These are phyloP conservation scores for Fusarium begoniae DNA, from an alignment of 2,329 filamentous ascomycete species.

Conservation along the genomic window DNA sequence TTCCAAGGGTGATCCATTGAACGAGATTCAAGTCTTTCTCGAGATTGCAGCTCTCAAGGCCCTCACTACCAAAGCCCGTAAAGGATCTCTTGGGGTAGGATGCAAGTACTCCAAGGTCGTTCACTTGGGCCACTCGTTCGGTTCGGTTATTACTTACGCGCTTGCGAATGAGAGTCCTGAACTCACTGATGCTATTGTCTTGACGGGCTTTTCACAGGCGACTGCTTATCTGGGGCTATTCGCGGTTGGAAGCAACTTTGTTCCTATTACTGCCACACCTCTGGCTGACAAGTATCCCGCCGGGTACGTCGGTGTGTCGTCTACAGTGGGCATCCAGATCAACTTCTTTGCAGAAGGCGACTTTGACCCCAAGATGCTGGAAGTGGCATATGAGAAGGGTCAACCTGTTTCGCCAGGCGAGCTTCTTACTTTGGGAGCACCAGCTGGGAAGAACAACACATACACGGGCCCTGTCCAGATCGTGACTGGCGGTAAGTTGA, in stretches of 20 bases:
- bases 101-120: slow-evolving; percentile 55
- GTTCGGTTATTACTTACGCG: slow-evolving; percentile 65
- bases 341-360: slow-evolving; percentile 61
- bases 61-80: slow-evolving; percentile 61
- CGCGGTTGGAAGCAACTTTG: slow-evolving; percentile 57
- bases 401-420: slow-evolving; percentile 68
- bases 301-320: slow-evolving; percentile 63
- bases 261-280: slow-evolving; percentile 50
- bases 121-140: slow-evolving; percentile 73
- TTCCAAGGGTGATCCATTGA: slow-evolving; percentile 65
- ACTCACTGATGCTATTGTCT: slow-evolving; percentile 65
- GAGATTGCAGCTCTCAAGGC: slow-evolving; percentile 66
- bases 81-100: slow-evolving; percentile 55
- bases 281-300: slow-evolving; percentile 49
- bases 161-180: slow-evolving; percentile 62
- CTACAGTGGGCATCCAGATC: slow-evolving; percentile 59
- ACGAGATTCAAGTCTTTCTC: slow-evolving; percentile 66
- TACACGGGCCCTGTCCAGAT: slow-evolving; percentile 66
- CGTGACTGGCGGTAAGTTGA: slow-evolving; percentile 61
- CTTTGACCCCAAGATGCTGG: slow-evolving; percentile 64
- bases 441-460: slow-evolving; percentile 45
- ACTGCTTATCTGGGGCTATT: slow-evolving; percentile 55
- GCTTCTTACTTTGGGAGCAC: slow-evolving; percentile 62
- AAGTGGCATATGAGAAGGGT: slow-evolving; percentile 55
- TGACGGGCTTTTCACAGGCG: slow-evolving; percentile 68